These are phyloP conservation scores for Pseudogymnoascus verrucosus DNA, from an alignment of 2,329 filamentous ascomycete genomes.

Conservation along the genomic window DNA sequence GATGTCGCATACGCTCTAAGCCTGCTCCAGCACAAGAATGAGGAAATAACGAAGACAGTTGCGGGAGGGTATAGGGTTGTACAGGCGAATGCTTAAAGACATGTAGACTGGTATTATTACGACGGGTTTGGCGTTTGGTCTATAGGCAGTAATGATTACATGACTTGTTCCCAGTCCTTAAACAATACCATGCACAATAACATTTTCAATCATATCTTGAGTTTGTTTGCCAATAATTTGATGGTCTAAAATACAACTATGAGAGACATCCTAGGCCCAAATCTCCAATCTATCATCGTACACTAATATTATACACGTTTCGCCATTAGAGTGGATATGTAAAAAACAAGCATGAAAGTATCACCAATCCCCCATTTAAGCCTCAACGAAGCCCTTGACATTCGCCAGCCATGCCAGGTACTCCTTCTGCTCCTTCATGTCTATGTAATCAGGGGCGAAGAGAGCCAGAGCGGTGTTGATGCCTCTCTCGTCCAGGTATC, in stretches of 20 bases:
- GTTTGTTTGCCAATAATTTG: not conserved
- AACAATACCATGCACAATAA: not conserved
- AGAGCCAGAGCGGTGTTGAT: slow-evolving; percentile 78
- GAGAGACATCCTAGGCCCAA: not conserved
- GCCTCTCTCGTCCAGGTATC: slow-evolving; percentile 89
- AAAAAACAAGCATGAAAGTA: slow-evolving; percentile 1
- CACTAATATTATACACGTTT: slow-evolving; percentile 9
- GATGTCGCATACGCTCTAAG: slow-evolving; percentile 91
- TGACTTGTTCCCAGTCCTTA: not conserved
- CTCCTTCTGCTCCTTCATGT: slow-evolving; percentile 97
- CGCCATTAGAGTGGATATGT: slow-evolving; percentile 10
- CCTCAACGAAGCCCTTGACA: slow-evolving; percentile 78
- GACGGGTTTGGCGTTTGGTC: not conserved
- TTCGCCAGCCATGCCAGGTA: slow-evolving; percentile 85
- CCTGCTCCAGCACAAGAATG: slow-evolving; percentile 84
- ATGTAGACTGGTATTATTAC: not conserved
- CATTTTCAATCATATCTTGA: not conserved
- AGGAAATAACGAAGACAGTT: slow-evolving; percentile 73
- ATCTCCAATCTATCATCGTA: not conserved
- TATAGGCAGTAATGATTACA: not conserved
- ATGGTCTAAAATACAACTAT: not conserved
- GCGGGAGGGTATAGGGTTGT: slow-evolving; percentile 69
- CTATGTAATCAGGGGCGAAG: slow-evolving; percentile 93
- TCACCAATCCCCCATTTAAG: slow-evolving; percentile 33
- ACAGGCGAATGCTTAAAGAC: slow-evolving; percentile 46